These are phyloP conservation scores for Pluteus cervinus DNA, from an alignment of 768 basidiomycete genomes.

Conservation along the genomic window DNA sequence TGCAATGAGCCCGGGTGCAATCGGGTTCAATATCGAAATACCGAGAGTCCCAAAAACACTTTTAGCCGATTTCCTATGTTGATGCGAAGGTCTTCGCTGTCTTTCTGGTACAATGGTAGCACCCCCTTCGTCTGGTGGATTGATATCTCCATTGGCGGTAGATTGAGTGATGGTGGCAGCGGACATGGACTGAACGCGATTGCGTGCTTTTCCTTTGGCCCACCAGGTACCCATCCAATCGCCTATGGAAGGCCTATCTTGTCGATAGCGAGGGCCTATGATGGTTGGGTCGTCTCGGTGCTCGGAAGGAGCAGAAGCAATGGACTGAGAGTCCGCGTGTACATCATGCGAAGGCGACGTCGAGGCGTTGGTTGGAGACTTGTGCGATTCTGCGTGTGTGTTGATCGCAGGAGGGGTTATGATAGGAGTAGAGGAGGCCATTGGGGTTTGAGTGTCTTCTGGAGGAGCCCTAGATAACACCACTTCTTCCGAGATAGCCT, in stretches of 20 bases:
- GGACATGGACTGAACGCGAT: too few species aligned
- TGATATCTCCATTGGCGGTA: background rate
- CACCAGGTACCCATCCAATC: constrained; percentile 82
- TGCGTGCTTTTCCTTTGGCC: constrained; percentile 41
- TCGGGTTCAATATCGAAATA: constrained; percentile 58
- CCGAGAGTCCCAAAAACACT: constrained; percentile 72
- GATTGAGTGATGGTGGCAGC: constrained; percentile 7
- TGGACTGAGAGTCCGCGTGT: too few species aligned
- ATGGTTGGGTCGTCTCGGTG: too few species aligned
- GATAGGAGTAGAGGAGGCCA: too few species aligned
- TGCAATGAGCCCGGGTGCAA: constrained; percentile 20
- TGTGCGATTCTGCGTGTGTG: too few species aligned
- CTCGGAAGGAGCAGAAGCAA: too few species aligned
- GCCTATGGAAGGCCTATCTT: constrained; percentile 52
- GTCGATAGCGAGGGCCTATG: constrained; percentile 14
- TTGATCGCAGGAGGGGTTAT: too few species aligned
- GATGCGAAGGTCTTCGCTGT: constrained; percentile 13
- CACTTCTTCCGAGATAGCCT: constrained; percentile 48
- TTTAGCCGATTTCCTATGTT: constrained; percentile 40
- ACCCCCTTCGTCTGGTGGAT: too few species aligned
- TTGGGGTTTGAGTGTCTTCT: constrained; percentile 26
- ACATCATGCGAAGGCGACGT: too few species aligned
- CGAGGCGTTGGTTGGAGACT: too few species aligned
- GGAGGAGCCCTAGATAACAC: constrained; percentile 28
- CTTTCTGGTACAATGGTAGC: constrained; percentile 3